These are phyloP conservation scores for Cerrena zonata DNA, from an alignment of 1,284 basidiomycete genomes.

Conservation along the genomic window DNA sequence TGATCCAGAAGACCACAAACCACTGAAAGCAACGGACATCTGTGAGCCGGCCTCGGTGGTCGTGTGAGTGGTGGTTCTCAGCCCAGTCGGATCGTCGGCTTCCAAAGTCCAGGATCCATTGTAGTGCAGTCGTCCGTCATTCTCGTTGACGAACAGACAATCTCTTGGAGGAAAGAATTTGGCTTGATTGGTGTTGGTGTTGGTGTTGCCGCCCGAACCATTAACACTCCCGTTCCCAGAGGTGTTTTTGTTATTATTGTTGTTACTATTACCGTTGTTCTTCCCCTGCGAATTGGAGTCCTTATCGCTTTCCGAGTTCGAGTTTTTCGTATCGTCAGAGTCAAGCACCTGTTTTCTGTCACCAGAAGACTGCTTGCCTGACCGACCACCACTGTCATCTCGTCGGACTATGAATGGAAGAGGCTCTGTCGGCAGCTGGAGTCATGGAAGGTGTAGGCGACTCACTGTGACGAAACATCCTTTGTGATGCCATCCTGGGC, in stretches of 20 bases:
- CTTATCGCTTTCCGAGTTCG: neutral
- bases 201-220: neutral
- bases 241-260: constrained; percentile 2
- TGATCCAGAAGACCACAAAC: constrained; percentile 15
- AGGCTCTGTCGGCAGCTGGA: too few relatives aligned
- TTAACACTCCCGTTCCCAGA: neutral
- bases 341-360: neutral
- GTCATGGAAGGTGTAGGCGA: too few relatives aligned
- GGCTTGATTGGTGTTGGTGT: too few relatives aligned
- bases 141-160: constrained; percentile 17
- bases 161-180: neutral
- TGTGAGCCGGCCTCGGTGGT: constrained; percentile 18
- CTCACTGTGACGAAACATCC: neutral
- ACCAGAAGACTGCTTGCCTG: neutral
- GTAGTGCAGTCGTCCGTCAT: constrained; percentile 23
- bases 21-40: constrained; percentile 33
- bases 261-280: constrained; percentile 1
- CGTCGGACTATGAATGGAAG: too few relatives aligned
- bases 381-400: too few relatives aligned
- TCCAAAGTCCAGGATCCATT: constrained; percentile 32
- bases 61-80: constrained; percentile 14
- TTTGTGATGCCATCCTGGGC: constrained; percentile 3
- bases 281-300: neutral
- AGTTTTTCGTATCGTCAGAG: neutral
- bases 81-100: constrained; percentile 14